Percentiles rank a stretch among this genome's conserved stretches.
These are phyloP conservation scores for Solanum chacoense DNA, from an alignment of 305 asterid species.

Conservation along the genomic window DNA sequence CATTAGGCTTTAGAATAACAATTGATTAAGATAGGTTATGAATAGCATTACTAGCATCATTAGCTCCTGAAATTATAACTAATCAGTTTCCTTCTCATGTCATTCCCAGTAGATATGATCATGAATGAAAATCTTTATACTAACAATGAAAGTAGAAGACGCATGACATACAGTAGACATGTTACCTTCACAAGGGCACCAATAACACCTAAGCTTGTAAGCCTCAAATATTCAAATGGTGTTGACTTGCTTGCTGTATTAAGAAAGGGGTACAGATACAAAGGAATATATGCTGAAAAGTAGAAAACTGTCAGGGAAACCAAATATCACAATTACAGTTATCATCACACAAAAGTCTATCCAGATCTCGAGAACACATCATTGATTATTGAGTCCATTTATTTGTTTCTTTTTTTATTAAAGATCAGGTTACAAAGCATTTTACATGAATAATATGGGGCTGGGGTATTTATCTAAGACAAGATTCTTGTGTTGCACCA, in stretches of 20 bases:
- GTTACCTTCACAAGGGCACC: slow-evolving; percentile 96
- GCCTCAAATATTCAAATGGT: slow-evolving; percentile 92
- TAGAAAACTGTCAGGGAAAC: background rate
- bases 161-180: background rate
- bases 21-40: background rate
- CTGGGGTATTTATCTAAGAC: background rate
- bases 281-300: slow-evolving; percentile 83
- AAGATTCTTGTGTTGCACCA: background rate
- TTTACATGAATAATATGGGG: background rate
- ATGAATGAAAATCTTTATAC: background rate
- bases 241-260: slow-evolving; percentile 87
- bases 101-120: background rate
- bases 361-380: background rate
- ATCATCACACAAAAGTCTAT: background rate
- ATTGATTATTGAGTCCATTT: background rate
- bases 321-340: background rate
- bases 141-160: background rate
- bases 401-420: background rate
- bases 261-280: slow-evolving; percentile 82
- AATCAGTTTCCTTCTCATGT: background rate
- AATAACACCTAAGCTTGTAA: slow-evolving; percentile 90
- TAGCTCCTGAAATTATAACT: background rate
- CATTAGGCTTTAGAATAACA: background rate
- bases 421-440: background rate
- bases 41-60: background rate